phyloP scores from a whole-genome alignment of 2,329 filamentous ascomycete species.

The Diatrype stigma region DNA sequence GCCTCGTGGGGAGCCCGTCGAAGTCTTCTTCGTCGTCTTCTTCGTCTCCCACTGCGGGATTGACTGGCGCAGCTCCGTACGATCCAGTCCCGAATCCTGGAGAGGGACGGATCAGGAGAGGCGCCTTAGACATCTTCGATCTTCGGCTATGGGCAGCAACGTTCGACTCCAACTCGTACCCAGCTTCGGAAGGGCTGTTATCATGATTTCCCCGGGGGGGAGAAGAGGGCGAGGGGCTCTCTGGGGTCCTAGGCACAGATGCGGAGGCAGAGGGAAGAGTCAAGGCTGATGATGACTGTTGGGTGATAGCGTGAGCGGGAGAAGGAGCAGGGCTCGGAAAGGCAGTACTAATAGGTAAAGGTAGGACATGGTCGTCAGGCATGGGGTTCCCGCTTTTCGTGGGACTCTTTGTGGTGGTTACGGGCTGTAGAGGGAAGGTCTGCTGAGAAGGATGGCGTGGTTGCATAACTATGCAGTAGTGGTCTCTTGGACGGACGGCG shows the following conservation, averaged over 20 bases:
- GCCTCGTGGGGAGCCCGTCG: constrained; percentile 14
- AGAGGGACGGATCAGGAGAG: constrained; percentile 55
- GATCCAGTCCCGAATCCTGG: constrained; percentile 57
- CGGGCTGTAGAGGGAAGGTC: constrained; percentile 22
- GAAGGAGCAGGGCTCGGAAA: background rate
- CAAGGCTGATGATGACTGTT: background rate
- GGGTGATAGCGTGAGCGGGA: background rate
- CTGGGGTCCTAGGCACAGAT: background rate
- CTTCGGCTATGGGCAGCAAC: constrained; percentile 13
- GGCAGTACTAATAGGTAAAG: background rate
- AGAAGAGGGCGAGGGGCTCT: constrained; percentile 13
- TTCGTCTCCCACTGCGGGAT: constrained; percentile 32
- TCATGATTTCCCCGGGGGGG: constrained; percentile 21
- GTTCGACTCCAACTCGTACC: constrained; percentile 17
- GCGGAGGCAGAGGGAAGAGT: background rate
- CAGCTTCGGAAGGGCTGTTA: constrained; percentile 10
- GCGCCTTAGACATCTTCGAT: constrained; percentile 40
- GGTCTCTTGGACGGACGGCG: background rate
- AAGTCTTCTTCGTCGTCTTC: constrained; percentile 25
- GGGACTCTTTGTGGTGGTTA: constrained; percentile 9
- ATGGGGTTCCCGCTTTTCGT: constrained; percentile 15
- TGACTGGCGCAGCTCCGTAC: constrained; percentile 53
- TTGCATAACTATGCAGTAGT: background rate
- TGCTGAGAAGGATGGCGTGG: constrained; percentile 13
- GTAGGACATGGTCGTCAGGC: constrained; percentile 3